Evolutionary conservation across 2,329 filamentous ascomycete genomes (phyloP).

Genomic region (Colletotrichum lini): DNA sequence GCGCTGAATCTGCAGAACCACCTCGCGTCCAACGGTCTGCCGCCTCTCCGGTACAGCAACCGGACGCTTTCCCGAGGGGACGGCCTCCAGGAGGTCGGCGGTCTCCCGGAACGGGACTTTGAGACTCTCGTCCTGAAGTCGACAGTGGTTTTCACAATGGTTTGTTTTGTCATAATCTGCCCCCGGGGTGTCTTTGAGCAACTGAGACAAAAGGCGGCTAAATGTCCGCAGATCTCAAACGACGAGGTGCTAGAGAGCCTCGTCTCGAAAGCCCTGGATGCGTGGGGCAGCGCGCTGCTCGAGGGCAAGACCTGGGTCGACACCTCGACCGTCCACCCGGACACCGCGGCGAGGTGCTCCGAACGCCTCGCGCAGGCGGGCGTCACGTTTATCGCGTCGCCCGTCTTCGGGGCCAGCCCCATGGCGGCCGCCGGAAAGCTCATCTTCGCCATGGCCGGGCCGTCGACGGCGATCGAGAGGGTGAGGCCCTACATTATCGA

Average conservation of each 20-base stretch:
- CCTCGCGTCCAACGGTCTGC: conserved; percentile 50
- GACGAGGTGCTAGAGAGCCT: conserved; percentile 29
- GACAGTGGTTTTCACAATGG: conserved; percentile 59
- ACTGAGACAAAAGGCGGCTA: background rate
- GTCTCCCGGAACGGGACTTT: conserved; percentile 52
- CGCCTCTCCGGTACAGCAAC: conserved; percentile 55
- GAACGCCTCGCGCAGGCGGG: conserved; percentile 27
- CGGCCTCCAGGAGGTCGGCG: conserved; percentile 52
- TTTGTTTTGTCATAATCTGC: conserved; percentile 39
- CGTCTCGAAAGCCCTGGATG: conserved; percentile 19
- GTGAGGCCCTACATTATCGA: conserved; percentile 57
- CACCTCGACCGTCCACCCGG: conserved; percentile 48
- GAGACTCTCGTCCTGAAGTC: conserved; percentile 53
- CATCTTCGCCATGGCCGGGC: conserved; percentile 58
- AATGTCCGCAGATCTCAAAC: conserved; percentile 26
- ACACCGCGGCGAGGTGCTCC: conserved; percentile 47
- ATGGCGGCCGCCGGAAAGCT: conserved; percentile 59
- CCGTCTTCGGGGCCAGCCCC: conserved; percentile 59
- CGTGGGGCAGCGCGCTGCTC: conserved; percentile 19
- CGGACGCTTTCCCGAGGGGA: conserved; percentile 56
- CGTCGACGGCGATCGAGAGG: conserved; percentile 49
- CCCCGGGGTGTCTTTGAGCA: too few species aligned
- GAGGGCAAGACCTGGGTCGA: conserved; percentile 45
- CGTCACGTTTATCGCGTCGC: conserved; percentile 52
- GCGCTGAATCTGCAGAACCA: conserved; percentile 58